Evolutionary conservation across 129 eudicot species (phyloP), one percentile per base, ranked within the genome.

Genomic region (Flaveria trinervia): DNA sequence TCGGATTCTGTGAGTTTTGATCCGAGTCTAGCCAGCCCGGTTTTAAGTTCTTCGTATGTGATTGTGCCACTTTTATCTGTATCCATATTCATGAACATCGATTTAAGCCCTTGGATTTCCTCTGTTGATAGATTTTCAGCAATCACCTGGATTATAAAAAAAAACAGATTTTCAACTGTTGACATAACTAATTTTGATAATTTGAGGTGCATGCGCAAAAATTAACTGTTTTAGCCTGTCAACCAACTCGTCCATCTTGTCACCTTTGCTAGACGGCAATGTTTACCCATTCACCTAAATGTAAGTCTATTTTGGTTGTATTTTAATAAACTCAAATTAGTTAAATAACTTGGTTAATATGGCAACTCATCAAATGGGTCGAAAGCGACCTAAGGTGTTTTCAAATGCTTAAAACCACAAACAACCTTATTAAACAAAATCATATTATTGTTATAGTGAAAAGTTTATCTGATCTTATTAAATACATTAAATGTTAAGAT

Each of bases 71-170:
- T 93, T 39, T 84, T 77, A 77, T 93, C 98, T 1, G 98, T 93
- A 82, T 93, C 98, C 81, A 93, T 93, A 76, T 90, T 93, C 62
- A 85, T 77, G 49, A 93, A 93, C 97, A 93, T 93, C 39, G 92
- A 83, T 81, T 93, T 93, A 73, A 93, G 81, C 59, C 98, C 98
- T 85, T 90, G 96, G 43, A 93, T 90, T 80, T 93, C 98, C 59
- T 93, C 98, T 12, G 78, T 69, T 15, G 98, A 89, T 18, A 93
- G 84, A 85, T 88, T 93, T 76, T 93, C 98, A 15, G 98, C 97
- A 77, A 93, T 93, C 41, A 93, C 98, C 98, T 93, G 78, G 48
- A 71, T 14, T 12, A 30, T 5, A 3, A 33, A 46, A 59, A 2
- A 23, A 59, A 22, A 22, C 36, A 59, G 36, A 30, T 30, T 30